Base-by-base conservation (phyloP, 148 eudicot species). In the Silene latifolia region DNA sequence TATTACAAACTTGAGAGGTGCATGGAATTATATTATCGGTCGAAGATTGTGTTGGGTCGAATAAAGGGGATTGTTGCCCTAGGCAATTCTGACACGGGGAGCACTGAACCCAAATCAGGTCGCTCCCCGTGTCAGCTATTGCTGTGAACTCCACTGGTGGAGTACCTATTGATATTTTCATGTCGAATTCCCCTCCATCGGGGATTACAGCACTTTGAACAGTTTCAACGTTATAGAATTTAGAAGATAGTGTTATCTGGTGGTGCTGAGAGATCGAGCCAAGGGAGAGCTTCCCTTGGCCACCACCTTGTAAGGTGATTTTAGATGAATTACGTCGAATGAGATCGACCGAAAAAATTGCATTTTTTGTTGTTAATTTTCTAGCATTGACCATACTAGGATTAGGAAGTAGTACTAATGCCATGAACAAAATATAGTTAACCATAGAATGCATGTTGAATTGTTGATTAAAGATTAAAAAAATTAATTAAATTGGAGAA, bases 71-170 rank as follows among this genome's bases (percentile, higher is more conserved):
- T 20, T 3, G 48, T 80, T 79, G 75, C 0, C 46, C 24, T 44
- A 67, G 64, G 74, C 87, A 85, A 9, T 29, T 0, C 0, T 21
- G 8, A 68, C 85, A 85, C 3, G 85, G 79, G 6, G 71, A 48
- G 59, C 87, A 85, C 63, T 82, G 85, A 24, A 73, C 19, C 87
- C 85, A 85, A 19, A 68, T 80, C 8, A 80, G 62, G 60, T 82
- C 85, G 27, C 87, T 85, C 11, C 85, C 85, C 3, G 85, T 85
- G 25, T 85, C 87, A 17, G 69, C 81, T 2, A 72, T 14, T 4
- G 72, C 83, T 7, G 73, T 8, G 3, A 63, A 64, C 0, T 74
- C 81, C 23, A 71, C 53, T 9, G 82, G 74, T 58, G 85, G 85
- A 9, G 83, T 85, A 4, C 85, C 83, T 14, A 79, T 1, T 0